Percentiles rank a stretch among this genome's conserved stretches.
These are phyloP conservation scores for Parsonsia alboflavescens DNA, from an alignment of 257 asterid genomes.

Conservation along the genomic window DNA sequence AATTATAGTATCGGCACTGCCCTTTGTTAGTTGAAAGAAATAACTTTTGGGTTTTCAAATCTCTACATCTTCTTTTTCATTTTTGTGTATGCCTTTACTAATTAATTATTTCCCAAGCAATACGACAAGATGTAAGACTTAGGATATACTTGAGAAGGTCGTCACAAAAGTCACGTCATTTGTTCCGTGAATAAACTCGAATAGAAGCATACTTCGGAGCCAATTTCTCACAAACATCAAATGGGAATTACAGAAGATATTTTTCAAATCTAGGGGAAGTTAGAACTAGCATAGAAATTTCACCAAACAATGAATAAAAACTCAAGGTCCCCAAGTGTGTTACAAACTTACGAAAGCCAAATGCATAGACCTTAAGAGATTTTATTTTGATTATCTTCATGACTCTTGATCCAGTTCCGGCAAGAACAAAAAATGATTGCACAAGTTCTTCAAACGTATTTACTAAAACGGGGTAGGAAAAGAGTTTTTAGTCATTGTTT, in stretches of 20 bases:
- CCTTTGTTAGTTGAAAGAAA: background rate
- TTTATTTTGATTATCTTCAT: constrained; percentile 83
- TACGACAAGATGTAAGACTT: background rate
- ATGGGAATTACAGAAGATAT: constrained; percentile 80
- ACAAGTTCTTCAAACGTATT: background rate
- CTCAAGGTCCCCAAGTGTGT: constrained; percentile 7
- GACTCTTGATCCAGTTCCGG: constrained; percentile 92
- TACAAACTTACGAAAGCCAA: constrained; percentile 84
- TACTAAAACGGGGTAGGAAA: background rate
- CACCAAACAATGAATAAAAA: constrained; percentile 10
- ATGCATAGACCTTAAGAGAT: constrained; percentile 85
- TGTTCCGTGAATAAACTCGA: constrained; percentile 60
- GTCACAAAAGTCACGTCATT: constrained; percentile 56
- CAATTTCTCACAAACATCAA: constrained; percentile 84
- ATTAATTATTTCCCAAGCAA: background rate
- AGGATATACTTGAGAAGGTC: constrained; percentile 90
- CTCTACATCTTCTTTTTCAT: background rate
- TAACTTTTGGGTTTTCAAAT: background rate
- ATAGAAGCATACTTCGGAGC: constrained; percentile 74
- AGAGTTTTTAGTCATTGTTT: background rate
- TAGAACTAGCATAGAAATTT: constrained; percentile 7
- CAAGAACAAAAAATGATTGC: constrained; percentile 63
- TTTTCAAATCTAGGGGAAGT: constrained; percentile 21
- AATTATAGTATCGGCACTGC: background rate
- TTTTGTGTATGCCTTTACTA: background rate